Evolutionary conservation across 164 flowering plant species (phyloP).

Genomic region (Buxus sempervirens): DNA sequence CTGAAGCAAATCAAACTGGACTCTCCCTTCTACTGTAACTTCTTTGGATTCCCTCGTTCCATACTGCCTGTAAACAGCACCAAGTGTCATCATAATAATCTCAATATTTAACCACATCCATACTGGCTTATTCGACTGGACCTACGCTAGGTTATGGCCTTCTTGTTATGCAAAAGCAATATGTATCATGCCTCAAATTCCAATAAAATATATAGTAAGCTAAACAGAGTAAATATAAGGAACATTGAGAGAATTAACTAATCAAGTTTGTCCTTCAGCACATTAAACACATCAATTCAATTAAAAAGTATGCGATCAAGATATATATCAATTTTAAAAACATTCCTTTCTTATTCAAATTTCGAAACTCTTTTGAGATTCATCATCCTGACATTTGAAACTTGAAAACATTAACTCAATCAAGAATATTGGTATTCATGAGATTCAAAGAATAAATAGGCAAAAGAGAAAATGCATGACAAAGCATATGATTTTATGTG

Average conservation of each 20-base stretch:
- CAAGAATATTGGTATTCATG: background rate
- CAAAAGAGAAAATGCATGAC: background rate
- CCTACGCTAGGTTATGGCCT: too few relatives aligned
- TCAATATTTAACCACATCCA: too few relatives aligned
- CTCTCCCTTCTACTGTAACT: conserved; percentile 87
- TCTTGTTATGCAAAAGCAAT: background rate
- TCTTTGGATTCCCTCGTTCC: conserved; percentile 98
- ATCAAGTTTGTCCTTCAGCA: background rate
- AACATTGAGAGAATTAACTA: background rate
- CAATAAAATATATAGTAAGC: background rate
- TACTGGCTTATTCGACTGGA: too few relatives aligned
- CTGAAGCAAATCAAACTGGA: conserved; percentile 98
- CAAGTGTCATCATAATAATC: background rate
- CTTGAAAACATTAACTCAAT: too few relatives aligned
- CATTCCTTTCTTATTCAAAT: background rate
- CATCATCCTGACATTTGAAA: background rate
- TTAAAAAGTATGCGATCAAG: too few relatives aligned
- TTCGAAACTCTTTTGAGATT: background rate
- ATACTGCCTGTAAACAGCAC: conserved; percentile 52
- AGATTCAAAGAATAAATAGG: background rate
- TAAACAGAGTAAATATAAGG: background rate
- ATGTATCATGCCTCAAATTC: background rate
- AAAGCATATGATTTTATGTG: background rate
- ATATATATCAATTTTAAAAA: too few relatives aligned
- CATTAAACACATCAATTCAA: background rate